Base-by-base conservation (phyloP, 441 rosid genomes). In the Gossypium davidsonii region DNA sequence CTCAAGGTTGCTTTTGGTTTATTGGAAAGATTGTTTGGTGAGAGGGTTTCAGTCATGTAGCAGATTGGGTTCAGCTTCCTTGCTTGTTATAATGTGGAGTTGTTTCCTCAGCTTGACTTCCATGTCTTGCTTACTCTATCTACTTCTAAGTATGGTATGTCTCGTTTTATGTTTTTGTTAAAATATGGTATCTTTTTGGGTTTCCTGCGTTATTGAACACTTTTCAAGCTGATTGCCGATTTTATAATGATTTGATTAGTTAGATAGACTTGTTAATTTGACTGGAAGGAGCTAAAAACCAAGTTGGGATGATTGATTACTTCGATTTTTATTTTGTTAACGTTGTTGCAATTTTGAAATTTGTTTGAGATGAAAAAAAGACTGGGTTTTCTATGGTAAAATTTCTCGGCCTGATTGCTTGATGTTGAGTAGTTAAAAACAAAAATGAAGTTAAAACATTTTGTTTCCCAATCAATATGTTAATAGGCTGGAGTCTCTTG, bases 61-160 rank as follows among this genome's bases (percentile, higher is more conserved):
- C 72, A 89, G 82, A 77, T 74, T 96, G 76, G 97, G 98, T 53
- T 91, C 97, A 2, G 91, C 99, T 70, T 87, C 97, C 9, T 80
- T 93, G 88, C 92, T 96, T 58, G 75, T 93, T 74, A 96, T 96
- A 57, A 90, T 96, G 91, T 96, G 99, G 98, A 91, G 97, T 78
- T 91, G 90, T 85, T 96, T 96, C 83, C 95, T 96, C 74, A 91
- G 97, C 83, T 84, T 96, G 78, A 91, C 99, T 79, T 96, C 99
- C 3, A 77, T 90, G 71, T 79, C 94, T 78, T 90, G 94, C 87
- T 77, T 93, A 88, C 73, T 88, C 71, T 96, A 90, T 83, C 92
- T 90, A 51, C 85, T 96, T 44, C 80, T 90, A 49, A 82, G 89
- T 78, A 89, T 93, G 97, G 99, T 96, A 87, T 31, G 90, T 10